phyloP scores from a whole-genome alignment of 257 asterid species.

The Salvia splendens region DNA sequence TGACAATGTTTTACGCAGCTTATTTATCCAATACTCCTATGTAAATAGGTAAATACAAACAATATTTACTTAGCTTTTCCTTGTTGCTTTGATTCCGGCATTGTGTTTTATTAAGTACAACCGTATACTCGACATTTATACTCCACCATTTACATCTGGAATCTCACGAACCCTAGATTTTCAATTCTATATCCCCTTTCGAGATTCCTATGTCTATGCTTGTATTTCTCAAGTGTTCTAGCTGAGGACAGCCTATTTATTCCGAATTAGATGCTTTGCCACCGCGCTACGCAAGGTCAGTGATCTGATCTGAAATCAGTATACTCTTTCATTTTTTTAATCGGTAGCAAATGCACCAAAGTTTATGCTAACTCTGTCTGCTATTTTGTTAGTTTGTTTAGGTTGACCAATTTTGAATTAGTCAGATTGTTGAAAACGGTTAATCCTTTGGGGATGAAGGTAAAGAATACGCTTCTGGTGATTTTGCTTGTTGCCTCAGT shows the following conservation, averaged over 20 bases:
- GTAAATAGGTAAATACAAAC: too few species aligned
- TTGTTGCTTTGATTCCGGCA: too few species aligned
- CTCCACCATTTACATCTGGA: neutral
- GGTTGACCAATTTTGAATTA: conserved; percentile 25
- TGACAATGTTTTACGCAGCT: too few species aligned
- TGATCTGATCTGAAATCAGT: too few species aligned
- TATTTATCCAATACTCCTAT: too few species aligned
- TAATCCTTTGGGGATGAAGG: conserved; percentile 44
- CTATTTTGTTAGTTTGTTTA: neutral
- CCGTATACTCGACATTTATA: too few species aligned
- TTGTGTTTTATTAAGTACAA: too few species aligned
- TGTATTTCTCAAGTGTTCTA: neutral
- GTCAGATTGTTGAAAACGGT: conserved; percentile 28
- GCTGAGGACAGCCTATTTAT: neutral
- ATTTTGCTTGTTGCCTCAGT: conserved; percentile 42
- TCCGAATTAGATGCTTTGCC: conserved; percentile 16
- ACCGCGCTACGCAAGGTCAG: too few species aligned
- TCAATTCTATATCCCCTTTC: neutral
- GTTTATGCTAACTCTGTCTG: conserved; percentile 15
- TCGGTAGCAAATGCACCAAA: too few species aligned
- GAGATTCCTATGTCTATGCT: neutral
- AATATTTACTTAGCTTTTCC: too few species aligned
- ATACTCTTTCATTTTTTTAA: too few species aligned
- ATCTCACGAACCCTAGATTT: conserved; percentile 32
- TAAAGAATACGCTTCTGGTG: conserved; percentile 33